Evolutionary conservation across 2,329 filamentous ascomycete genomes (phyloP).

Genomic region (Aureobasidium sp.): DNA sequence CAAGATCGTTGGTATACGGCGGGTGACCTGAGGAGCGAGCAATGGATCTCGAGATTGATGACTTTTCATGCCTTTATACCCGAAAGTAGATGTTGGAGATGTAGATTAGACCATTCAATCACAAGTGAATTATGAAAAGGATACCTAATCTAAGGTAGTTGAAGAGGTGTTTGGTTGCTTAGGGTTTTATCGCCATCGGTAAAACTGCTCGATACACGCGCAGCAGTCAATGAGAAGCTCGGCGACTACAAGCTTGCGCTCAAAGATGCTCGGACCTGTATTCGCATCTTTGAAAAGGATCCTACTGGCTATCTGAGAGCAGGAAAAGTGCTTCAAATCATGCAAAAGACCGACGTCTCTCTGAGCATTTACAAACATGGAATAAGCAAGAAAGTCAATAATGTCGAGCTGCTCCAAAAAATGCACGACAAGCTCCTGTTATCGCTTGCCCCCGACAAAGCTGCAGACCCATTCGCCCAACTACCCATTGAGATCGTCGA

Average conservation of each 20-base stretch:
- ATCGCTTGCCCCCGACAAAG: conserved; percentile 32
- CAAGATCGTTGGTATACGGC: conserved; percentile 13
- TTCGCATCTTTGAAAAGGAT: conserved; percentile 41
- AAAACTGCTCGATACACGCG: conserved; percentile 44
- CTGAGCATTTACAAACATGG: conserved; percentile 49
- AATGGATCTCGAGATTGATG: not conserved
- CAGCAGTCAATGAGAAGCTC: conserved; percentile 47
- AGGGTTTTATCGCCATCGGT: conserved; percentile 24
- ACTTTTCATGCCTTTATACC: not conserved
- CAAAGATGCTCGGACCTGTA: conserved; percentile 49
- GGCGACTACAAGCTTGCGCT: conserved; percentile 42
- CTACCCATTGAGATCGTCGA: conserved; percentile 47
- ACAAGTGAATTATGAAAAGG: not conserved
- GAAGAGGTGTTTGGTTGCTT: no score
- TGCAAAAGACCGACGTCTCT: conserved; percentile 44
- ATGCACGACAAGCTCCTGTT: conserved; percentile 39
- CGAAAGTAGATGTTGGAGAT: not conserved
- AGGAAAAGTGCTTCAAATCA: conserved; percentile 38
- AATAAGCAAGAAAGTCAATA: conserved; percentile 33
- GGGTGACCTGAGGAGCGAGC: conserved; percentile 13
- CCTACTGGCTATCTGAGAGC: conserved; percentile 51
- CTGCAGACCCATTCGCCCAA: conserved; percentile 43
- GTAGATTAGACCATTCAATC: not conserved
- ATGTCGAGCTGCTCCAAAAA: conserved; percentile 13
- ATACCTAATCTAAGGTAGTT: not conserved